Percentiles rank a stretch among this genome's conserved stretches.
Conservation (phyloP, 495 filamentous ascomycete genomes). For the Neurospora sublineolata region DNA sequence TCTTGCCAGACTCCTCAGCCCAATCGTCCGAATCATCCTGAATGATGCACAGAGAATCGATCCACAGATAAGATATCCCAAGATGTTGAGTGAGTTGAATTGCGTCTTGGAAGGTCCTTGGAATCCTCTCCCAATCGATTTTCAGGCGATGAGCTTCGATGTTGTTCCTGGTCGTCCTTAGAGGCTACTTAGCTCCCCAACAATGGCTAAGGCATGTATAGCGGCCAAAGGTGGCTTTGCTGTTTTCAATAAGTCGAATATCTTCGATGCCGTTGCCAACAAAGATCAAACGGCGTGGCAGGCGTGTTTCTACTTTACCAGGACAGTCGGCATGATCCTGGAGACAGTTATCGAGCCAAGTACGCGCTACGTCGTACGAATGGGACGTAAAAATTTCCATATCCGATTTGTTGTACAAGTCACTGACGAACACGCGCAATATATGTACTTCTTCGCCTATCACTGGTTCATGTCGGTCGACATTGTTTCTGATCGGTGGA, state of each 20-base stretch:
- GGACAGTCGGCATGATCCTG: not conserved
- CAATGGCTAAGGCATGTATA: not conserved
- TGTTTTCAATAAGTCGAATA: not conserved
- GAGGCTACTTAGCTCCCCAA: not conserved
- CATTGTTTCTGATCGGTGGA: too few species aligned
- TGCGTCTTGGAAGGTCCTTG: conserved; percentile 1
- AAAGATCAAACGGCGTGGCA: not conserved
- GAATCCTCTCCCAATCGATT: not conserved
- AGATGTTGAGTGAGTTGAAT: not conserved
- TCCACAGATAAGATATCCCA: not conserved
- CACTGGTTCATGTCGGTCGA: too few species aligned
- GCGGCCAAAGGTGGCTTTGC: not conserved
- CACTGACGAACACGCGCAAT: too few species aligned
- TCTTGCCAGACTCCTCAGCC: not conserved
- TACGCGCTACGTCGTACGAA: too few species aligned
- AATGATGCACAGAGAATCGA: conserved; percentile 4
- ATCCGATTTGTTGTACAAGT: too few species aligned
- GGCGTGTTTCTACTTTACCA: not conserved
- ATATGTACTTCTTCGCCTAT: too few species aligned
- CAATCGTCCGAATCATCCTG: not conserved
- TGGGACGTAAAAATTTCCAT: too few species aligned
- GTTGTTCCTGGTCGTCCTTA: not conserved
- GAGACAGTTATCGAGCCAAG: not conserved
- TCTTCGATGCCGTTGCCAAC: not conserved
- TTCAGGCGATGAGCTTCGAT: not conserved